Conservation (phyloP, 768 basidiomycete species). For the Austroboletus eburneus region DNA sequence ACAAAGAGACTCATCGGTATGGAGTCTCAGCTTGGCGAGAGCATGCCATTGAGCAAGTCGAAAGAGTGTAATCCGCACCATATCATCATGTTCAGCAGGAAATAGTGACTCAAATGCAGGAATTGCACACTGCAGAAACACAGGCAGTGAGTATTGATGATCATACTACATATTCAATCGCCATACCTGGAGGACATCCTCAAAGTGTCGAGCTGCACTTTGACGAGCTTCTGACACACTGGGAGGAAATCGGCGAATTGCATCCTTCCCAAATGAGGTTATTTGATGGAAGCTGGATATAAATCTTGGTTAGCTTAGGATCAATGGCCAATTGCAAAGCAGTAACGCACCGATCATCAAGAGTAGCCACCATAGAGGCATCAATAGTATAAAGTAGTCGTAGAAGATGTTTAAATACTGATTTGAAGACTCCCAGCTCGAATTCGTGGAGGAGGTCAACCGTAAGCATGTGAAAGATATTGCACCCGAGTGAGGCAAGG, state of each 20-base stretch:
- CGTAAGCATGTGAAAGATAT: not conserved
- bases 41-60: slow-evolving; percentile 1
- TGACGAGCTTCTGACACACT: slow-evolving; percentile 38
- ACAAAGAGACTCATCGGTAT: not conserved
- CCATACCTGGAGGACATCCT: slow-evolving; percentile 39
- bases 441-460: not conserved
- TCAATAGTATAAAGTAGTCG: not conserved
- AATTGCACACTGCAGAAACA: slow-evolving; percentile 24
- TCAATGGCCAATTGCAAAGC: not conserved
- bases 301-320: not conserved
- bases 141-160: not conserved
- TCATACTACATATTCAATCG: not conserved
- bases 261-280: slow-evolving; percentile 19
- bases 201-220: slow-evolving; percentile 37
- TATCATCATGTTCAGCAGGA: slow-evolving; percentile 7
- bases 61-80: not conserved
- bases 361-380: not conserved
- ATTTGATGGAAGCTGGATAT: not conserved
- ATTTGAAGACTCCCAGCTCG: not conserved
- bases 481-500: not conserved
- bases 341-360: not conserved
- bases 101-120: slow-evolving; percentile 31
- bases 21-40: not conserved
- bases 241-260: slow-evolving; percentile 33
- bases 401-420: not conserved